Evolutionary conservation across 1,284 basidiomycete genomes (phyloP).

Genomic region (Schizopora paradoxa): DNA sequence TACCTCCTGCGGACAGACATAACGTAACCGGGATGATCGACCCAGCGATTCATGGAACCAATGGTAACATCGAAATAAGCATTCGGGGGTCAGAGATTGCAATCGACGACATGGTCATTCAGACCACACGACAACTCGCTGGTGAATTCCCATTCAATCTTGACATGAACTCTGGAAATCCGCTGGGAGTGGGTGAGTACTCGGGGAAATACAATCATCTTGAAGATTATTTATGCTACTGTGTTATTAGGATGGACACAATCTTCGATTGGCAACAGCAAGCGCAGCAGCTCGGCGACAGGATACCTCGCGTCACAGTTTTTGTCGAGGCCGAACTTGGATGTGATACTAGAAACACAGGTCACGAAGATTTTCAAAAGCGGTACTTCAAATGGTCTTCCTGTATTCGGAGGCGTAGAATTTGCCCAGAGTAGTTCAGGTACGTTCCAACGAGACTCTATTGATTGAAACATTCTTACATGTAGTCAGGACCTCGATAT

Average conservation of each 20-base stretch:
- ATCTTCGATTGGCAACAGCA: constrained; percentile 4
- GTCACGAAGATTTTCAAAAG: constrained; percentile 16
- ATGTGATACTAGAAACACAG: constrained; percentile 16
- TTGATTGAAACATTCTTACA: neutral
- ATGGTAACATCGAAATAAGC: constrained; percentile 20
- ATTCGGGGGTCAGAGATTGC: too few relatives aligned
- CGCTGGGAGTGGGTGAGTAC: constrained; percentile 5
- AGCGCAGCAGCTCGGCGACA: constrained; percentile 5
- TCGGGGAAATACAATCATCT: neutral
- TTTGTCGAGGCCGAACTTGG: constrained; percentile 17
- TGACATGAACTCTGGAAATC: constrained; percentile 7
- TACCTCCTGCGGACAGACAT: constrained; percentile 19
- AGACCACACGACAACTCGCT: constrained; percentile 1
- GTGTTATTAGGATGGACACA: constrained; percentile 1
- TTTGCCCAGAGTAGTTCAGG: neutral
- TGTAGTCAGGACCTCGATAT: constrained; percentile 13
- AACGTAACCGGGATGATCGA: constrained; percentile 21
- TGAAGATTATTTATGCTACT: neutral
- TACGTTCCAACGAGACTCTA: neutral
- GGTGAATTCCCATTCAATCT: constrained; percentile 8
- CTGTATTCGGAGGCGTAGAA: constrained; percentile 3
- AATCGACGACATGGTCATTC: constrained; percentile 3
- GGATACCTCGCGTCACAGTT: constrained; percentile 1
- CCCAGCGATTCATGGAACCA: constrained; percentile 20
- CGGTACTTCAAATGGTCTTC: neutral